phyloP scores from a whole-genome alignment of 176 grass and related monocot species.

The Zoysia pacifica region DNA sequence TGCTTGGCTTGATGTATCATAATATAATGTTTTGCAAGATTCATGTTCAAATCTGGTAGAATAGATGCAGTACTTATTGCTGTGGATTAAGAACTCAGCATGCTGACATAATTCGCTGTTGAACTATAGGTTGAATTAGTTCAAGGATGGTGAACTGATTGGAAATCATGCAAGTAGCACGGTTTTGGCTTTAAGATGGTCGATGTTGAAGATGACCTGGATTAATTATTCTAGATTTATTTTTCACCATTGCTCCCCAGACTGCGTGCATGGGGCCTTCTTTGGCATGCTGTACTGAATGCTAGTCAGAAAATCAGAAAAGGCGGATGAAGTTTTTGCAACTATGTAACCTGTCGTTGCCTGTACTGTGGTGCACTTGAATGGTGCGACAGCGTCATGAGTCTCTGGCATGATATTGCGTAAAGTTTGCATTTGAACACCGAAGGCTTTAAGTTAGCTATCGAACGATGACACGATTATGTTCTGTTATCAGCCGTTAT shows the following conservation, averaged over 20 bases:
- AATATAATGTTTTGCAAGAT: background rate
- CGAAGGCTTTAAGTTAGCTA: too few relatives aligned
- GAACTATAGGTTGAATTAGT: conserved; percentile 30
- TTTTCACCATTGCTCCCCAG: too few relatives aligned
- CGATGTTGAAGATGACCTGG: too few relatives aligned
- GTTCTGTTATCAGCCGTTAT: too few relatives aligned
- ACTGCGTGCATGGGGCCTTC: too few relatives aligned
- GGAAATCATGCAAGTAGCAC: conserved; percentile 24
- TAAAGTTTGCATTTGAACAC: too few relatives aligned
- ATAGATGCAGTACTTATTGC: background rate
- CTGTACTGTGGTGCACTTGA: conserved; percentile 32
- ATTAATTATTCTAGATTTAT: too few relatives aligned
- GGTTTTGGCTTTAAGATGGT: conserved; percentile 26
- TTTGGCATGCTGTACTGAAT: too few relatives aligned
- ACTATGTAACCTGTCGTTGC: conserved; percentile 25
- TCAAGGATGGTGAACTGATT: background rate
- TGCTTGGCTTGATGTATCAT: background rate
- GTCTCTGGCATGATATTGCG: too few relatives aligned
- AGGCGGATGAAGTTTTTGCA: conserved; percentile 42
- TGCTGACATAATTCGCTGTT: conserved; percentile 10
- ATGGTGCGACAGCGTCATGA: conserved; percentile 3
- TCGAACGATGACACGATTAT: too few relatives aligned
- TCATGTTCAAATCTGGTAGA: background rate
- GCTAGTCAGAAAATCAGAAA: conserved; percentile 5
- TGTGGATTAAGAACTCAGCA: too few relatives aligned